phyloP scores from a whole-genome alignment of 371 early-diverging fungal genomes.

The Mucor irregularis region DNA sequence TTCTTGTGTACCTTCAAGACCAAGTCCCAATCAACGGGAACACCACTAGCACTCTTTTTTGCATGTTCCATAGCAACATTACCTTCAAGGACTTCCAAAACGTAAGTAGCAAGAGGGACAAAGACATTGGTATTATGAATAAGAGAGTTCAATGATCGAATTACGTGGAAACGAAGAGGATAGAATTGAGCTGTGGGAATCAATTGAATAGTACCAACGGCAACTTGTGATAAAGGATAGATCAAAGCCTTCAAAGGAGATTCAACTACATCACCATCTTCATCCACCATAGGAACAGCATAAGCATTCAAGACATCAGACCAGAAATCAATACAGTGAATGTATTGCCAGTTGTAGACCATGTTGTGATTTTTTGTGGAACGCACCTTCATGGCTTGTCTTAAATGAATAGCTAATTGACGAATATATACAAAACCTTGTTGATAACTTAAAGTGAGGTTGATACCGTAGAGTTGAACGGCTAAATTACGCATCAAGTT shows the following conservation, averaged over 20 bases:
- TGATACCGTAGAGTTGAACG: constrained; percentile 81
- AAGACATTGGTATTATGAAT: constrained; percentile 70
- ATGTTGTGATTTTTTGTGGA: constrained; percentile 81
- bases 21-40: constrained; percentile 79
- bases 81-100: constrained; percentile 75
- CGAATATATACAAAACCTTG: constrained; percentile 91
- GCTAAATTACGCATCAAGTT: constrained; percentile 88
- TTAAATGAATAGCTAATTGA: constrained; percentile 86
- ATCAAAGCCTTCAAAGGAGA: constrained; percentile 76
- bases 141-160: constrained; percentile 71
- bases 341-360: constrained; percentile 95
- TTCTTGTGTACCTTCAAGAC: constrained; percentile 76
- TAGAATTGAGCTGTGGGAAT: constrained; percentile 88
- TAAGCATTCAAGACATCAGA: constrained; percentile 76
- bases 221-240: constrained; percentile 90
- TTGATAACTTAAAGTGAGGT: constrained; percentile 81
- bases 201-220: constrained; percentile 77
- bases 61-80: constrained; percentile 56
- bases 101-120: constrained; percentile 82
- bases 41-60: constrained; percentile 68
- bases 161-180: constrained; percentile 88
- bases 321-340: constrained; percentile 91
- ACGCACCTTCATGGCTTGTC: constrained; percentile 79
- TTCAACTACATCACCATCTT: constrained; percentile 46
- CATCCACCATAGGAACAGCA: constrained; percentile 38